phyloP scores from a whole-genome alignment of 73 alveolate species.

The Diophrys appendiculata region DNA sequence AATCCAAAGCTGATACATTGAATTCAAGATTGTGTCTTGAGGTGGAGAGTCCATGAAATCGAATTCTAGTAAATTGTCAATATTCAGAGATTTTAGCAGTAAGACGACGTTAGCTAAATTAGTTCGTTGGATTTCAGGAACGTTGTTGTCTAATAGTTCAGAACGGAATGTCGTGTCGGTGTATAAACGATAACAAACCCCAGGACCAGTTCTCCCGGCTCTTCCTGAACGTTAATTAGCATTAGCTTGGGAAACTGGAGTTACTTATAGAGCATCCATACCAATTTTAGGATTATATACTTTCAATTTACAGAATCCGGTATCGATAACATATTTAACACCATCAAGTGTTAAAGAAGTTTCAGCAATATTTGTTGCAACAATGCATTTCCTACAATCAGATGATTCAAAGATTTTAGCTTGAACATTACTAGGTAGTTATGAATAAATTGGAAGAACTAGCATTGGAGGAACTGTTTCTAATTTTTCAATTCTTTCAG shows the following conservation, averaged over 20 bases:
- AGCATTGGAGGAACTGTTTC: conserved; percentile 96
- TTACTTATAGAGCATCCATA: conserved; percentile 99
- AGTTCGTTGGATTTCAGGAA: conserved; percentile 99
- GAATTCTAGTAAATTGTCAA: conserved; percentile 96
- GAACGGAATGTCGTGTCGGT: conserved; percentile 91
- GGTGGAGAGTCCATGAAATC: conserved; percentile 99
- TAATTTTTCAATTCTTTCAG: conserved; percentile 89
- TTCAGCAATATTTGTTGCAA: conserved; percentile 99
- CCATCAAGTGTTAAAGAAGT: conserved; percentile 99
- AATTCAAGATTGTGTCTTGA: conserved; percentile 98
- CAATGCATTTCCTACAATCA: conserved; percentile 97
- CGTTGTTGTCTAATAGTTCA: conserved; percentile 98
- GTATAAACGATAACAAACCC: conserved; percentile 95
- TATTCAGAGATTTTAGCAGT: conserved; percentile 93
- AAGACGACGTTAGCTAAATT: conserved; percentile 99
- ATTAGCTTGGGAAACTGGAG: conserved; percentile 99
- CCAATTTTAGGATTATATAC: conserved; percentile 99
- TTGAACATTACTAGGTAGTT: conserved; percentile 98
- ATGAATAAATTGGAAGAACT: conserved; percentile 98
- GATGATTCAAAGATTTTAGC: conserved; percentile 98
- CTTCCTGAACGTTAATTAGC: conserved; percentile 98
- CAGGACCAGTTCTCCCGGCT: conserved; percentile 99
- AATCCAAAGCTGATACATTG: conserved; percentile 99
- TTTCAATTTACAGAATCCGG: conserved; percentile 98
- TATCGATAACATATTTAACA: conserved; percentile 99